Evolutionary conservation across 306 rosid genomes (phyloP), one percentile per base, ranked within the genome.

Genomic region (Prosopis cineraria): DNA sequence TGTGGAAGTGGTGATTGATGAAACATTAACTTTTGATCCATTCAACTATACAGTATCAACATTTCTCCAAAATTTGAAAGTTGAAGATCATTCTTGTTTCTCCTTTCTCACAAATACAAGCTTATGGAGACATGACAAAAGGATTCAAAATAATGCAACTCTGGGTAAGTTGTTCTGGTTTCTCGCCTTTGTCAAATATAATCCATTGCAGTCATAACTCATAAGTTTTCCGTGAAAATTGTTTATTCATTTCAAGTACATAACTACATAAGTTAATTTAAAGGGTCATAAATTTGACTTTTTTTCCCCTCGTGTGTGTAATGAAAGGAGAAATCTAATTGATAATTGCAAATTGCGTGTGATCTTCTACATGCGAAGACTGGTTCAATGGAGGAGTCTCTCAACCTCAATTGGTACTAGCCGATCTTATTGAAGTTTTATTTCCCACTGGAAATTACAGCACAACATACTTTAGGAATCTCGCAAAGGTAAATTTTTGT

Each of bases 81-180:
- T 94, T 55, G 92, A 92, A 84, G 98, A 94, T 52, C 91, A 88
- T 62, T 92, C 98, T 64, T 94, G 98, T 84, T 91, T 94, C 80
- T 87, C 85, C 56, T 94, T 94, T 73, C 84, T 94, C 68, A 16
- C 98, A 41, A 89, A 89, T 85, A 82, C 91, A 79, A 94, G 93
- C 84, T 58, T 94, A 19, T 94, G 98, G 97, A 88, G 98, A 90
- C 87, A 82, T 60, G 98, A 94, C 40, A 94, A 90, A 76, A 77
- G 90, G 83, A 60, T 88, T 79, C 87, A 67, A 29, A 89, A 81
- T 80, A 74, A 82, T 33, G 79, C 81, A 0, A 43, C 93, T 20
- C 82, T 92, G 37, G 97, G 98, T 92, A 88, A 78, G 80, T 65
- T 3, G 20, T 36, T 68, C 41, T 27, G 34, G 31, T 33, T 70